Conservation (phyloP, 2,329 filamentous ascomycete genomes). For the Lachnellula hyalina region DNA sequence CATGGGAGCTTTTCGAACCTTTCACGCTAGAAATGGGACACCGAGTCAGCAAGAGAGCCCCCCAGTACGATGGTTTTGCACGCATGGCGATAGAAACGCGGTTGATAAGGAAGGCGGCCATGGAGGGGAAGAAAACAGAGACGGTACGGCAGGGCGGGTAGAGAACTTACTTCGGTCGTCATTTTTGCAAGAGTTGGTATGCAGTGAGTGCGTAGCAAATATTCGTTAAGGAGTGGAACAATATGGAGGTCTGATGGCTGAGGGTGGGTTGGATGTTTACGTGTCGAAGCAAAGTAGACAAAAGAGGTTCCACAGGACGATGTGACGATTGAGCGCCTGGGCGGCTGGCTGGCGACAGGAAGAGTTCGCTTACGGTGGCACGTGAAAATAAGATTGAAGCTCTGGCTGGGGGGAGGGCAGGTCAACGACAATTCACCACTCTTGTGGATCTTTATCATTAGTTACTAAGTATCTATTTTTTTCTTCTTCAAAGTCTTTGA, state of each 20-base stretch:
- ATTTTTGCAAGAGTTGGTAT: slow-evolving; percentile 20
- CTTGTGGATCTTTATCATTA: too few species aligned
- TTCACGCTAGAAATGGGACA: slow-evolving; percentile 28
- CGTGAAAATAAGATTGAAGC: background rate
- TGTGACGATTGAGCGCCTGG: background rate
- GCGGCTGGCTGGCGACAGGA: background rate
- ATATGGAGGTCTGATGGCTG: slow-evolving; percentile 9
- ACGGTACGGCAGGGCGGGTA: slow-evolving; percentile 10
- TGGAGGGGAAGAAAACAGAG: slow-evolving; percentile 21
- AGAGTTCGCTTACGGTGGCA: background rate
- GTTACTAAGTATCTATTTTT: too few species aligned
- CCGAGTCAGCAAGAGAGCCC: slow-evolving; percentile 19
- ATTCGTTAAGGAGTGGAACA: slow-evolving; percentile 5
- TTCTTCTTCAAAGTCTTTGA: too few species aligned
- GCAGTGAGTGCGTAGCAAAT: slow-evolving; percentile 2
- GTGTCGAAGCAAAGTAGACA: background rate
- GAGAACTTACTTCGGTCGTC: slow-evolving; percentile 33
- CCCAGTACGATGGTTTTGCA: slow-evolving; percentile 4
- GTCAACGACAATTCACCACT: too few species aligned
- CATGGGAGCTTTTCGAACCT: slow-evolving; percentile 22
- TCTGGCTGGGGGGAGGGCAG: too few species aligned
- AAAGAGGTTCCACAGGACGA: background rate
- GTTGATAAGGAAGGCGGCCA: slow-evolving; percentile 21
- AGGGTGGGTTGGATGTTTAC: slow-evolving; percentile 3
- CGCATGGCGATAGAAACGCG: slow-evolving; percentile 16